Conservation (phyloP, 768 basidiomycete species). For the Hypholoma sublateritium region DNA sequence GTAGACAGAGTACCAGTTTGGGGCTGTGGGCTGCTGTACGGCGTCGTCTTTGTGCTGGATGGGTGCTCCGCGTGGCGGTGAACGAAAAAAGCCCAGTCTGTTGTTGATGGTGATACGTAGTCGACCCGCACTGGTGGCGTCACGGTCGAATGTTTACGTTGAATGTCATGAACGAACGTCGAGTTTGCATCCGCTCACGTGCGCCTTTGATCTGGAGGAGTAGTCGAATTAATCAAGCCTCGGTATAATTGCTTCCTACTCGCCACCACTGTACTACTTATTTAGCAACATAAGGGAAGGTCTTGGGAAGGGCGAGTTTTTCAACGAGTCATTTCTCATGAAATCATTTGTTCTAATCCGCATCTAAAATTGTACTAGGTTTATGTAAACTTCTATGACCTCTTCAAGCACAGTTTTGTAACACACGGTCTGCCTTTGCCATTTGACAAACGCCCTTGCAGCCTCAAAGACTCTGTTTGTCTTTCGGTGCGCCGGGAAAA, state of each 20-base stretch:
- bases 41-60: not conserved
- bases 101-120: not conserved
- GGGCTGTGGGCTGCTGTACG: not conserved
- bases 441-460: too few relatives aligned
- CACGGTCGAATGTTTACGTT: conserved; percentile 3
- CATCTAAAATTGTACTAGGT: too few relatives aligned
- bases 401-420: too few relatives aligned
- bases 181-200: conserved; percentile 2
- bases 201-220: not conserved
- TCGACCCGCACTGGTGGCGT: not conserved
- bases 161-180: not conserved
- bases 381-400: too few relatives aligned
- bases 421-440: too few relatives aligned
- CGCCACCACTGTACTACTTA: not conserved
- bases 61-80: not conserved
- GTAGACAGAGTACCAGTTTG: not conserved
- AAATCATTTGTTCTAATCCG: too few relatives aligned
- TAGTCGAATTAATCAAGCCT: not conserved
- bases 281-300: too few relatives aligned
- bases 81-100: not conserved
- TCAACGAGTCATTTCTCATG: too few relatives aligned
- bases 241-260: not conserved
- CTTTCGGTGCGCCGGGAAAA: too few relatives aligned
- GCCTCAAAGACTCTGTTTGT: too few relatives aligned
- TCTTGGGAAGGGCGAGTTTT: too few relatives aligned